Conservation (phyloP, 2,329 filamentous ascomycete genomes). For the Penicillium rolfsii region DNA sequence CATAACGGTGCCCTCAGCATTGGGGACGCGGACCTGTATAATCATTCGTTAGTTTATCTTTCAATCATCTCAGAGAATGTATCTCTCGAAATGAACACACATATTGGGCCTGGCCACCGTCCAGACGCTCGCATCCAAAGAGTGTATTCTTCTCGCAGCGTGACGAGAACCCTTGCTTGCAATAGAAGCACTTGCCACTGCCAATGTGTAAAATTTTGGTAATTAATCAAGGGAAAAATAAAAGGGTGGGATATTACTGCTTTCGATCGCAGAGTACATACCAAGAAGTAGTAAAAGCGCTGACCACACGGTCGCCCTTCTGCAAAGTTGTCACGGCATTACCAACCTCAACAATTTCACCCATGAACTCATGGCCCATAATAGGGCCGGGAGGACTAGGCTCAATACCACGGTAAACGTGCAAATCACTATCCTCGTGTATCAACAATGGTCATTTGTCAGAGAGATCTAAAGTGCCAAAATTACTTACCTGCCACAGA, state of each 20-base stretch:
- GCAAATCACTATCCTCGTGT: constrained; percentile 68
- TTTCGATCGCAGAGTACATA: constrained; percentile 43
- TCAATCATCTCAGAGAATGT: background rate
- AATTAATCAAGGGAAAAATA: background rate
- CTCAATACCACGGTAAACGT: constrained; percentile 83
- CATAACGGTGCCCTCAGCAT: constrained; percentile 79
- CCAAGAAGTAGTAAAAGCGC: constrained; percentile 83
- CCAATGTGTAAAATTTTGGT: constrained; percentile 13
- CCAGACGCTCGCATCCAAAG: constrained; percentile 70
- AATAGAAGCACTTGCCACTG: constrained; percentile 80
- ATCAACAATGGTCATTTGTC: background rate
- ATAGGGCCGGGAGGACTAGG: constrained; percentile 66
- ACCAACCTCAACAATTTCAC: constrained; percentile 70
- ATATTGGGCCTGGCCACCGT: constrained; percentile 82
- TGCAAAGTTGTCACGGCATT: constrained; percentile 68
- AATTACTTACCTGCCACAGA: constrained; percentile 77
- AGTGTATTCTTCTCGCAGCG: constrained; percentile 72
- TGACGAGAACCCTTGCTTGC: constrained; percentile 73
- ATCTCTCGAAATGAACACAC: constrained; percentile 40
- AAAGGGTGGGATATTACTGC: background rate
- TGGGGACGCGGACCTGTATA: constrained; percentile 68
- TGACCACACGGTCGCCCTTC: constrained; percentile 77
- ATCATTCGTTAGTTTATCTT: background rate
- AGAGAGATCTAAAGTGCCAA: constrained; percentile 2
- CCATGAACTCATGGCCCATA: constrained; percentile 83